Evolutionary conservation across 225 moss, liverwort and hornwort species (phyloP), one percentile per base, ranked within the genome.

Genomic region (Physcomitrium patens): DNA sequence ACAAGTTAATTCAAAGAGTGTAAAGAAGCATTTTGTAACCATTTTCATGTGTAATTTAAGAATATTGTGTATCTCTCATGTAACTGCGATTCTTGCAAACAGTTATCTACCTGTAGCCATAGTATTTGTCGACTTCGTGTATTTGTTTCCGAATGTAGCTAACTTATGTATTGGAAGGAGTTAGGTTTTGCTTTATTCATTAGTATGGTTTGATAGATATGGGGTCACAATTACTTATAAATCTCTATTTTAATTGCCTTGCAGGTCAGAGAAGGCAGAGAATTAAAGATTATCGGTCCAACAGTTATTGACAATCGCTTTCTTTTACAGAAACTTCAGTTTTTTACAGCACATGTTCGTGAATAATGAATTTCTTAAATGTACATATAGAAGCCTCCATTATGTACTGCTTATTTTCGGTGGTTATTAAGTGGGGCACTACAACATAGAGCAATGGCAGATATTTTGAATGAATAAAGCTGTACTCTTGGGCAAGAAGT

Each of bases 231-330:
- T 1, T 8, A 26, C 27, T 67, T 18, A 49, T 7, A 0, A 41
- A 9, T 53, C 24, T 46, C 28, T 69, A 46, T 54, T 58, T 52
- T 69, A 16, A n/a, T 59, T 49, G 9, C 26, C 69, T 45, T 69
- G 52, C 73, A 84, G 83, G 73, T 41, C 73, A 26, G 83, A 80
- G 54, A 84, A 53, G 54, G 54, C 73, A 46, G 60, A 65, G 1
- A 65, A 54, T 37, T 37, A 7, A 37, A 37, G 31, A 37, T 37
- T 37, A 4, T 37, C 7, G 7, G 31, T 37, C 31, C 31, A 37
- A 37, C 31, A 4, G 31, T 4, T 3, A 37, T 37, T 37, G 31
- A 37, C 31, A 4, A 37, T 37, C 31, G 31, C 31, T 7, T 37
- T 7, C 31, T 37, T 37, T 7, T 4, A 37, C 2, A 37, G 7